Evolutionary conservation across 2,329 filamentous ascomycete species (phyloP).

Genomic region (Bertia moriformis): DNA sequence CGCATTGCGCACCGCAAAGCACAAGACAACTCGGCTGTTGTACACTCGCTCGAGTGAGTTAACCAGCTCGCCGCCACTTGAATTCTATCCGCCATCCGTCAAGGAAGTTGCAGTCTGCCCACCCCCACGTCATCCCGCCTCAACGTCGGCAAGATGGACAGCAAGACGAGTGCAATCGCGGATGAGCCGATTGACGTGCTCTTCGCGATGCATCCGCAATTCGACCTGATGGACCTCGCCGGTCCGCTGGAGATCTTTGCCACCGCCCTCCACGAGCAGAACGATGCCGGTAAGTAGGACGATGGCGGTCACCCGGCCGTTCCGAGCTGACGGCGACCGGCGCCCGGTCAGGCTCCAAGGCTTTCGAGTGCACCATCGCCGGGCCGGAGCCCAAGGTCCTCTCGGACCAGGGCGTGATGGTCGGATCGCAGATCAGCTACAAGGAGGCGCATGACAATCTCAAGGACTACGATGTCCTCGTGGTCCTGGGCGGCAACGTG

Average conservation of each 20-base stretch:
- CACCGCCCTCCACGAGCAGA: conserved; percentile 33
- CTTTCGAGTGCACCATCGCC: conserved; percentile 43
- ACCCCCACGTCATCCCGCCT: background rate
- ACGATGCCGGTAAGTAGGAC: conserved; percentile 37
- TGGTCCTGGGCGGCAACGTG: conserved; percentile 60
- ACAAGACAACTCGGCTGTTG: too few relatives aligned
- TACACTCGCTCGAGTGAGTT: too few relatives aligned
- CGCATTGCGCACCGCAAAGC: too few relatives aligned
- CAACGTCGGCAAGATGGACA: conserved; percentile 30
- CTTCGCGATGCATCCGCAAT: conserved; percentile 44
- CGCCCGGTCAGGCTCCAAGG: conserved; percentile 31
- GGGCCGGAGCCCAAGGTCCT: conserved; percentile 36
- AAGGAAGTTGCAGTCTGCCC: too few relatives aligned
- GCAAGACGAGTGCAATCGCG: conserved; percentile 41
- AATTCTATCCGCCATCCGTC: background rate
- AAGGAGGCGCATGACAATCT: conserved; percentile 64
- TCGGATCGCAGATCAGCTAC: conserved; percentile 64
- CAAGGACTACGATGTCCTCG: conserved; percentile 64
- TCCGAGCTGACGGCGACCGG: background rate
- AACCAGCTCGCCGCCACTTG: too few relatives aligned
- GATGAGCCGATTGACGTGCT: conserved; percentile 46
- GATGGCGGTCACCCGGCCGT: too few relatives aligned
- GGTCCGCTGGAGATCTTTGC: conserved; percentile 36
- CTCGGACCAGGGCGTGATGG: conserved; percentile 48
- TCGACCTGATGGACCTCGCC: conserved; percentile 42